Evolutionary conservation across 805 yeast genomes (phyloP), one percentile per base, ranked within the genome.

Genomic region (Candida ponderosae): DNA sequence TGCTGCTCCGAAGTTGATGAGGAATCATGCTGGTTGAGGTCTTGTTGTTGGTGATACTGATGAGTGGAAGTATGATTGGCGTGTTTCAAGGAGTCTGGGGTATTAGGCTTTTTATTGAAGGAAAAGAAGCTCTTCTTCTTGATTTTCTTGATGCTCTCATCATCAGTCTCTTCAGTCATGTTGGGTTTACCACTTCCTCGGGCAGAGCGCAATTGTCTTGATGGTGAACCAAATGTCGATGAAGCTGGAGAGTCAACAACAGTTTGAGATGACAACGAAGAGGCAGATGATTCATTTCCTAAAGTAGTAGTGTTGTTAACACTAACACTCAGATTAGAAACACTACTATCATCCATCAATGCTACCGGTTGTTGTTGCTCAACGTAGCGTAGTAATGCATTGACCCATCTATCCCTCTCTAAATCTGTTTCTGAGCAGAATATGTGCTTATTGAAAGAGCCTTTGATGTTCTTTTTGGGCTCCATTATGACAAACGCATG

Each of bases 401-500:
- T 67, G 8, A 83, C 73, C 93, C 94, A 84, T 9, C 62, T 62
- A 48, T 81, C 89, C 39, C 90, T 69, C 51, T 87, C 95, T 20
- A 66, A 70, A 32, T 81, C 81, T 8, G 81, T 76, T 54, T 88
- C 95, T 2, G 93, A 81, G 57, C 94, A 85, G 37, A 87, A 71
- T 35, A 74, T 70, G 49, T 81, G 85, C 44, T 70, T 77, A 1
- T 74, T 72, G 21, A 40, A 47, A 6, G 48, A 32, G n/a, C 41
- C 35, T 32, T 50, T 46, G 6, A 48, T 18, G 7, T 41, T 44
- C 34, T 61, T 66, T 35, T 63, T 65, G 4, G 68, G 56, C 38
- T 74, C 80, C 59, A 72, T 58, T 3, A 74, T 59, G 24, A 76
- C 64, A 45, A 80, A 74, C 1, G 83, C 83, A 56, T 80, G 83